These are phyloP conservation scores for Bromus sterilis DNA, from an alignment of 176 grass and related monocot species.

Conservation along the genomic window DNA sequence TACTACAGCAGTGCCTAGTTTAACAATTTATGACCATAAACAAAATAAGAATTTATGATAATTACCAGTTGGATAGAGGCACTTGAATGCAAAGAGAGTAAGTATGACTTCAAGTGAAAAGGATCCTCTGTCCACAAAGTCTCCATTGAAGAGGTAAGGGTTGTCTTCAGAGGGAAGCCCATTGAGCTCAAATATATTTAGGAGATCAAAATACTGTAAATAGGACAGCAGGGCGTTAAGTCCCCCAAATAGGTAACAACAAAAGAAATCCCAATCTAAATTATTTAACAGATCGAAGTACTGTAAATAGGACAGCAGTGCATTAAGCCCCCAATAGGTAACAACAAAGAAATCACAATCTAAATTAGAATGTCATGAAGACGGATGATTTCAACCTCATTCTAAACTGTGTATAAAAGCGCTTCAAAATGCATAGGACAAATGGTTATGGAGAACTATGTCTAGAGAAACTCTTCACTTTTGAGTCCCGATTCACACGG, in stretches of 20 bases:
- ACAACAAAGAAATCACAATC: neutral
- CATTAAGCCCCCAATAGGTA: neutral
- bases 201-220: constrained; percentile 81
- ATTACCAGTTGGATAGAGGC: constrained; percentile 75
- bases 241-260: neutral
- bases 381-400: neutral
- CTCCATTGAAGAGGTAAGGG: constrained; percentile 95
- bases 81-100: constrained; percentile 88
- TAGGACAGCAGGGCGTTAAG: neutral
- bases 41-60: neutral
- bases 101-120: constrained; percentile 98
- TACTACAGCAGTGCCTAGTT: neutral
- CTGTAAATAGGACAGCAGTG: constrained; percentile 32
- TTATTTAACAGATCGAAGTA: constrained; percentile 80
- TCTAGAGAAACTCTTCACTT: neutral
- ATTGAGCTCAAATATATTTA: constrained; percentile 95
- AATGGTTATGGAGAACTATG: neutral
- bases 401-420: too few species aligned
- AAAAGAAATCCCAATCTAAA: neutral
- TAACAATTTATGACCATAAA: neutral
- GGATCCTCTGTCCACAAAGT: constrained; percentile 96
- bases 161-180: constrained; percentile 96
- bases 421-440: neutral
- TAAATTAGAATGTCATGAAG: neutral
- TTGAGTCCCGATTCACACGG: too few species aligned